Conservation (phyloP, 2,329 filamentous ascomycete genomes). For the Colletotrichum sp. region DNA sequence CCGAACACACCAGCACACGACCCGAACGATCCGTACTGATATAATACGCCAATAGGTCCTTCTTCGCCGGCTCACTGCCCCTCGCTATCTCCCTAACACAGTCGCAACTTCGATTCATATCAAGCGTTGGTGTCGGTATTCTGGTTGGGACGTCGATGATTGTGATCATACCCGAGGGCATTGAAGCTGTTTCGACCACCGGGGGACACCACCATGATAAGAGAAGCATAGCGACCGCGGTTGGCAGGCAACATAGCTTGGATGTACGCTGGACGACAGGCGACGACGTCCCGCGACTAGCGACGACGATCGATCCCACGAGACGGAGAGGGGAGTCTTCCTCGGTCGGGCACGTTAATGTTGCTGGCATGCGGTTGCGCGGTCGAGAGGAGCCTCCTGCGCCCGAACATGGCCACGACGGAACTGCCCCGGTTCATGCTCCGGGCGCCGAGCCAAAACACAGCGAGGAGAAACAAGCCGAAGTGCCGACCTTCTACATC, state of each 20-base stretch:
- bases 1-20: background rate
- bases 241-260: background rate
- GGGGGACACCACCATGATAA: conserved; percentile 31
- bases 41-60: conserved; percentile 67
- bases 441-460: conserved; percentile 29
- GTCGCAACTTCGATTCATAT: conserved; percentile 86
- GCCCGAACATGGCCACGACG: conserved; percentile 25
- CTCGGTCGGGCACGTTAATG: background rate
- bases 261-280: conserved; percentile 3
- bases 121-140: conserved; percentile 91
- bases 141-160: conserved; percentile 94
- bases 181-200: conserved; percentile 82
- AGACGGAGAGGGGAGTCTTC: background rate
- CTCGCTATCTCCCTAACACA: conserved; percentile 87
- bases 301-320: background rate
- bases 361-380: background rate
- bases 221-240: background rate
- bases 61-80: conserved; percentile 89
- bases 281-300: background rate
- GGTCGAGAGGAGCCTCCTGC: background rate
- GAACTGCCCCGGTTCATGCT: conserved; percentile 30
- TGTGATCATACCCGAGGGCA: conserved; percentile 96
- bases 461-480: conserved; percentile 38
- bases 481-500: conserved; percentile 75
- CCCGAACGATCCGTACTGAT: conserved; percentile 11